These are phyloP conservation scores for Penicillium brevicompactum DNA, from an alignment of 2,329 filamentous ascomycete genomes.

Conservation along the genomic window DNA sequence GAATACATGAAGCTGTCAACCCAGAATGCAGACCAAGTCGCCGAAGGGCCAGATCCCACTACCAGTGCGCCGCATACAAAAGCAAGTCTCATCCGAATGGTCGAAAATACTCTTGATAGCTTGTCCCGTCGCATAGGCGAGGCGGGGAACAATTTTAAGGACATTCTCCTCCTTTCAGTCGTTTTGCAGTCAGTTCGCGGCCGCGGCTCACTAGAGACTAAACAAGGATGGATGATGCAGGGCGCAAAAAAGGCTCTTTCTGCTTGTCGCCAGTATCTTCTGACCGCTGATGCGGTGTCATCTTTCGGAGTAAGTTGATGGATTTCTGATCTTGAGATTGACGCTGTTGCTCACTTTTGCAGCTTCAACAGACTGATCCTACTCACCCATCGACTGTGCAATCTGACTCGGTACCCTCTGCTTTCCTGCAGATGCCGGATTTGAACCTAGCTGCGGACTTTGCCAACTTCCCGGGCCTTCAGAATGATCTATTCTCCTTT, in stretches of 20 bases:
- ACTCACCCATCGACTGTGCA: not conserved
- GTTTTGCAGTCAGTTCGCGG: conserved; percentile 32
- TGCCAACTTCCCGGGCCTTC: conserved; percentile 19
- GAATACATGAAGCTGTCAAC: conserved; percentile 27
- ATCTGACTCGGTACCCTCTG: not conserved
- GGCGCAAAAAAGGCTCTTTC: conserved; percentile 26
- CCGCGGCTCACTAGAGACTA: conserved; percentile 28
- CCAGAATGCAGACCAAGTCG: not conserved
- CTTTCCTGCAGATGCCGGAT: conserved; percentile 10
- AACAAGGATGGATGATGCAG: conserved; percentile 28
- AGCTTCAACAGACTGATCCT: conserved; percentile 4
- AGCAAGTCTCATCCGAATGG: conserved; percentile 26
- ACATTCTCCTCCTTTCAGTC: conserved; percentile 32
- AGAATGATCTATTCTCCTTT: conserved; percentile 20
- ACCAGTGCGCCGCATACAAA: conserved; percentile 16
- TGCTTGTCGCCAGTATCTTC: conserved; percentile 21
- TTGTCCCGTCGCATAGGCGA: conserved; percentile 29
- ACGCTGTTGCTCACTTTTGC: not conserved
- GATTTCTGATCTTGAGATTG: not conserved
- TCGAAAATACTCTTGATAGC: conserved; percentile 33
- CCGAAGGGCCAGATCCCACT: not conserved
- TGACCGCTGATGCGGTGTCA: conserved; percentile 7
- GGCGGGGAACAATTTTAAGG: conserved; percentile 33
- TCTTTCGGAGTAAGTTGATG: conserved; percentile 6
- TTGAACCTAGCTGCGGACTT: conserved; percentile 21